Base-by-base conservation (phyloP, 805 yeast genomes). In the Saccharomyces jurei region DNA sequence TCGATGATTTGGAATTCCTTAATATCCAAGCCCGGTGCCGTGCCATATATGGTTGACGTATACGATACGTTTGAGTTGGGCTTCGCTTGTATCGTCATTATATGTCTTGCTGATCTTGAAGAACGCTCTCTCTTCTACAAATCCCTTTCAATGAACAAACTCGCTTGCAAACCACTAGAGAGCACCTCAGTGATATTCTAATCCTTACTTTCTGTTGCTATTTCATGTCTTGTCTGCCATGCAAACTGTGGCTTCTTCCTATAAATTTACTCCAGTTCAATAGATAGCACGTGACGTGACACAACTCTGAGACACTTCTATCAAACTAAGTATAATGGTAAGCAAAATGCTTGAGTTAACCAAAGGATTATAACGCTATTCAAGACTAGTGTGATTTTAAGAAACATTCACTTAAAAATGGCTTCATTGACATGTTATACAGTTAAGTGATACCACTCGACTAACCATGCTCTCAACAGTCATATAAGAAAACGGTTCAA, bases 1-100 rank as follows among this genome's bases (percentile, higher is more conserved):
- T 69, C 74, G 6, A 55, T 63, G 3, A 63, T 51, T 13, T 61
- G 56, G 8, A 70, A 54, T 3, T 67, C 75, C 1, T 63, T 53
- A 2, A 62, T n/a, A 21, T 60, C 59, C 0, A 71, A 32, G 0
- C 63, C 63, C 1, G 63, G 56, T 13, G 58, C 60, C 2, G 58
- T 62, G n/a, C 49, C 46, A 53, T 59, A 65, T 10, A 44, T 48
- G 6, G 69, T 63, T 22, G 53, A 51, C 6, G 6, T 11, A 17
- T 36, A 36, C 25, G 44, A 36, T 36, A 36, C 17, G 25, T 3
- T 36, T 11, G 44, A n/a, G 8, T 13, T 36, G 13, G 44, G 22
- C 44, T 36, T n/a, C 44, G 44, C 44, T 6, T 36, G 44, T 17
- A 36, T 17, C 44, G 44, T 36, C 44, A 36, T 36, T 36, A 36